A percentile compares a stretch with the other conserved stretches of the same genome.
Evolutionary conservation across 2,329 filamentous ascomycete genomes (phyloP).

Genomic region (Nannizziopsis barbatae): DNA sequence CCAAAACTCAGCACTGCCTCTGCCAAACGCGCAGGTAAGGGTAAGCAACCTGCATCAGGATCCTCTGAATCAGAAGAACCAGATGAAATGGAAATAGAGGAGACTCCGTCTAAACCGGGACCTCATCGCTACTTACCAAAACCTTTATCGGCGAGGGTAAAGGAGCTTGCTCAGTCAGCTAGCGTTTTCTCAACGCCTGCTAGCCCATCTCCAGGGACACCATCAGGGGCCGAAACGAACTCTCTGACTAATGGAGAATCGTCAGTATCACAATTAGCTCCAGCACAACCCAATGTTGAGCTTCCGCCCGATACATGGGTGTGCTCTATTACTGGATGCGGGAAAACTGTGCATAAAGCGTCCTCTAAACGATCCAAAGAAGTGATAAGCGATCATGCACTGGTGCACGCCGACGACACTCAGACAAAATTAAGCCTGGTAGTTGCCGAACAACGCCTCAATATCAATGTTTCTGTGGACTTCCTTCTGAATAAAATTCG

Average conservation of each 20-base stretch:
- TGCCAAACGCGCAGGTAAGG: conserved; percentile 33
- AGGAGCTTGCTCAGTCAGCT: conserved; percentile 24
- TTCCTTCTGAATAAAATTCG: conserved; percentile 26
- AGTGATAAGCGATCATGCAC: conserved; percentile 25
- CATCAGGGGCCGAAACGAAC: not conserved
- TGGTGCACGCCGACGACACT: conserved; percentile 28
- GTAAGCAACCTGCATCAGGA: conserved; percentile 22
- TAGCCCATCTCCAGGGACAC: not conserved
- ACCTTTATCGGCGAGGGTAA: conserved; percentile 23
- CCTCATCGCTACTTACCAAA: conserved; percentile 27
- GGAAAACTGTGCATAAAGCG: conserved; percentile 25
- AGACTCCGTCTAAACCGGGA: conserved; percentile 27
- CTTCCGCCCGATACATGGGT: conserved; percentile 25
- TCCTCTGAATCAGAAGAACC: conserved; percentile 22
- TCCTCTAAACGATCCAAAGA: conserved; percentile 26
- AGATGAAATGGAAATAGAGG: conserved; percentile 22
- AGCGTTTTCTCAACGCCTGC: conserved; percentile 21
- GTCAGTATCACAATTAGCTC: not conserved
- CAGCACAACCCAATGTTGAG: conserved; percentile 8
- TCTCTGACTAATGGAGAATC: conserved; percentile 3
- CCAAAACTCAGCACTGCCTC: conserved; percentile 33
- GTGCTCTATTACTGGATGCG: conserved; percentile 26
- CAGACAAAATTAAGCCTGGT: conserved; percentile 29
- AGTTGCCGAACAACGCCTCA: conserved; percentile 27
- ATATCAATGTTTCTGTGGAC: conserved; percentile 25